Base-by-base conservation (phyloP, 352 stramenopile genomes). In the Globisporangium splendens region DNA sequence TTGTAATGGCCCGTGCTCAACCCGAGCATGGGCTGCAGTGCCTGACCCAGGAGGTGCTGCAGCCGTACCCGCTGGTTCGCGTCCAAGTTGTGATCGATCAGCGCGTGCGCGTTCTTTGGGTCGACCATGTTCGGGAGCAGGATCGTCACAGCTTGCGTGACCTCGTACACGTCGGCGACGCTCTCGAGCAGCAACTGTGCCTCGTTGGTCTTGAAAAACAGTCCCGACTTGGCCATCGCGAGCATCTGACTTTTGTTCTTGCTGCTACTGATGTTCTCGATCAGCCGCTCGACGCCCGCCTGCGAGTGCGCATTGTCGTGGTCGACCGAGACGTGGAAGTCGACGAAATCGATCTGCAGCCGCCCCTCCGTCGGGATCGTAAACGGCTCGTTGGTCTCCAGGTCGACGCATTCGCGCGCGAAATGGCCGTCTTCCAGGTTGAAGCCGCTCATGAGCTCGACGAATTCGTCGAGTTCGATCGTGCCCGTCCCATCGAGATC, bases 231-330 rank as follows among this genome's bases (percentile, higher is more conserved):
- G 54, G 81, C 81, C 77, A 93, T 93, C 24, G 73, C 61, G 20
- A 93, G 66, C 77, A 93, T 93, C 51, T 91, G 83, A 6, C 64
- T 74, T 62, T 93, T 89, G 61, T 89, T 87, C 63, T 89, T 90
- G 60, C 82, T 91, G 20, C 62, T 63, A 11, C 59, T 76, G 35
- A 93, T 89, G 57, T 93, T 93, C 44, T 88, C 75, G 48, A 93
- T 89, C 46, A 93, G 66, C 8, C 80, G 70, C 47, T 87, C 75
- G 22, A 93, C 78, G 33, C 76, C 78, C 5, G 68, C 79, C 0
- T 84, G 74, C 21, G 83, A 87, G 53, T 91, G 77, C 13, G 83
- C 77, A 31, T 82, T 89, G 51, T 89, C 79, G 46, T 77, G 62
- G 28, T 88, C 83, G 5, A 66, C 59, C 0, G 83, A 88, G 10